Base-by-base conservation (phyloP, 1,139 yeast species). In the Pichia sp. region DNA sequence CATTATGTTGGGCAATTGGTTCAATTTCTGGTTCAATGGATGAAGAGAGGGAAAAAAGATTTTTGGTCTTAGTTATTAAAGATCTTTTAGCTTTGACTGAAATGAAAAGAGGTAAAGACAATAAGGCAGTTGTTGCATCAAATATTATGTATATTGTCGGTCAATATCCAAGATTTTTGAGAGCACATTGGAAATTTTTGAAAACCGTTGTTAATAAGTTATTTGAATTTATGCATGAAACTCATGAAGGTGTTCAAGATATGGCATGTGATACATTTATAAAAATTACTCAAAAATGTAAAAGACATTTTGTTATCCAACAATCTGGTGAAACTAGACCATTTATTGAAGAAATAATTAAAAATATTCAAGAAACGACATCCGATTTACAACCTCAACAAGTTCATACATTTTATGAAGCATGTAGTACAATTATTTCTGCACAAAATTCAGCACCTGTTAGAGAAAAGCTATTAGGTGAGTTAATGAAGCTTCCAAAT, bases 261-360 rank as follows among this genome's bases (percentile, higher is more conserved):
- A 93, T 93, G 99, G 99, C 99, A 11, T 93, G 99, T 75, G 99
- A 93, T 70, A 93, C 99, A 1, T 93, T 93, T 68, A 91, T 91
- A 65, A 95, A 93, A 70, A 93, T 93, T 68, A 89, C 96, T 33
- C 84, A 81, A 62, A 93, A 93, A 72, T 93, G 99, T 77, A 91
- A 90, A 70, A 84, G 91, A 59, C 98, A 93, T 69, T 93, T 95
- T 71, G 96, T 93, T 43, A 86, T 86, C 45, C 83, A 80, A 59
- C 98, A 93, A 71, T 80, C 82, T 19, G 86, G 84, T 58, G 99
- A 95, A 70, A 68, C 78, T n/a, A 96, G 86, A 67, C 97, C 99
- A 25, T 93, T 93, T 63, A 88, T 93, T 60, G 87, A 87, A 65
- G 96, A 90, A 60, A 91, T 93, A 60, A 88, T 93, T 53, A 77